These are phyloP conservation scores for Ganoderma boninense DNA, from an alignment of 1,284 basidiomycete species.

Conservation along the genomic window DNA sequence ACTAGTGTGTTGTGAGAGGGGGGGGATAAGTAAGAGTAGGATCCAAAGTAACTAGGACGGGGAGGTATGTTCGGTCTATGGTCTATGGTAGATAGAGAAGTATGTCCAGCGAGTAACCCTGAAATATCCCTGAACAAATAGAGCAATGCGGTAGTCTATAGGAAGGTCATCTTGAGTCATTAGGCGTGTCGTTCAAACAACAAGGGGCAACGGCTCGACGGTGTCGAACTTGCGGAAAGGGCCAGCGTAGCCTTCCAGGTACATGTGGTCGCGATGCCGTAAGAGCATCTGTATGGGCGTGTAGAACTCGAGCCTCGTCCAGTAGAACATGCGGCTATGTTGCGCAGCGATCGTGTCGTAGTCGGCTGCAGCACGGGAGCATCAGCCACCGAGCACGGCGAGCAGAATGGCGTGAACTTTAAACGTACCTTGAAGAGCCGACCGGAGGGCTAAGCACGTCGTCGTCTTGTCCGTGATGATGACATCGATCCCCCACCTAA, in stretches of 20 bases:
- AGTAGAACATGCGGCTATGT: constrained; percentile 77
- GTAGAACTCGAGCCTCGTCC: constrained; percentile 76
- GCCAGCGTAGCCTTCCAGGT: constrained; percentile 39
- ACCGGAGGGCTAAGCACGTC: constrained; percentile 79
- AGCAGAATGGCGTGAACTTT: background rate
- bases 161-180: background rate
- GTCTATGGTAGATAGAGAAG: background rate
- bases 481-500: constrained; percentile 91
- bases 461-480: constrained; percentile 91
- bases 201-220: constrained; percentile 19
- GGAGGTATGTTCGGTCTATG: constrained; percentile 1
- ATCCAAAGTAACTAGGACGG: background rate
- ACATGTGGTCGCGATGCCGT: constrained; percentile 29
- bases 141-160: constrained; percentile 3
- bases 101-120: constrained; percentile 1
- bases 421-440: constrained; percentile 67
- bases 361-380: constrained; percentile 54
- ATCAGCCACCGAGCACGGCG: constrained; percentile 1
- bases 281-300: constrained; percentile 50
- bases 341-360: constrained; percentile 71
- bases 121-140: constrained; percentile 3
- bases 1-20: background rate
- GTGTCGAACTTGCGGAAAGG: constrained; percentile 38
- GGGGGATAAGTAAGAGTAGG: background rate
- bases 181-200: constrained; percentile 10